Evolutionary conservation across 2,329 filamentous ascomycete genomes (phyloP).

Genomic region (Ascochyta lentis): DNA sequence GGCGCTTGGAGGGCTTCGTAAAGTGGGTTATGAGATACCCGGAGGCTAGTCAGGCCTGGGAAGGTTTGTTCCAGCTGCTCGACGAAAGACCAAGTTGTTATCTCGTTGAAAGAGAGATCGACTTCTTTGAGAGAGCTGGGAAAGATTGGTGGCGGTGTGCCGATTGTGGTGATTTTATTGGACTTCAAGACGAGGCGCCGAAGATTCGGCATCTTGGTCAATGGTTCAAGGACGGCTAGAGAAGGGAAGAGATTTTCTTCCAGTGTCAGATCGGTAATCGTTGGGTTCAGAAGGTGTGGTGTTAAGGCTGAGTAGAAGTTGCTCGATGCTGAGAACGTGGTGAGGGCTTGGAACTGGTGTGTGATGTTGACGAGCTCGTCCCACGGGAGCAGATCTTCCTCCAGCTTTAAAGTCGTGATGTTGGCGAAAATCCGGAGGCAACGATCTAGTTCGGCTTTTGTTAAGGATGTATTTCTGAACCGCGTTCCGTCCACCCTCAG

Average conservation of each 20-base stretch:
- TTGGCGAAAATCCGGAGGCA: slow-evolving; percentile 39
- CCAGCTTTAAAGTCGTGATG: slow-evolving; percentile 57
- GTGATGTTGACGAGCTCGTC: slow-evolving; percentile 50
- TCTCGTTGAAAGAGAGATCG: slow-evolving; percentile 56
- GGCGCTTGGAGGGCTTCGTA: slow-evolving; percentile 64
- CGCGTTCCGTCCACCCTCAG: slow-evolving; percentile 81
- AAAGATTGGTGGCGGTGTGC: slow-evolving; percentile 33
- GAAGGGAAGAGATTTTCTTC: slow-evolving; percentile 74
- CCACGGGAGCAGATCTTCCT: slow-evolving; percentile 55
- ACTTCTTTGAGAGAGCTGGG: slow-evolving; percentile 47
- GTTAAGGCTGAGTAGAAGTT: slow-evolving; percentile 48
- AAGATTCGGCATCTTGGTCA: slow-evolving; percentile 65
- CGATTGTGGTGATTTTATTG: slow-evolving; percentile 67
- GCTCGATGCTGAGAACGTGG: slow-evolving; percentile 55
- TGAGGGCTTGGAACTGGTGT: slow-evolving; percentile 63
- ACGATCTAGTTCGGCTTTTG: slow-evolving; percentile 29
- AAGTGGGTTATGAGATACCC: slow-evolving; percentile 85
- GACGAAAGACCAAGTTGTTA: slow-evolving; percentile 73
- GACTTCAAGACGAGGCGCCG: slow-evolving; percentile 70
- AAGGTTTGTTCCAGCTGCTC: slow-evolving; percentile 71
- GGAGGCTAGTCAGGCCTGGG: slow-evolving; percentile 75
- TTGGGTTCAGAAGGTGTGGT: slow-evolving; percentile 52
- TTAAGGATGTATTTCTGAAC: slow-evolving; percentile 53
- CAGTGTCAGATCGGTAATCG: slow-evolving; percentile 69
- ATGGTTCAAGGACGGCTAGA: slow-evolving; percentile 63